Percentiles rank a stretch among this genome's conserved stretches.
phyloP scores from a whole-genome alignment of 345 rosid genomes.

The Triadica sebifera region DNA sequence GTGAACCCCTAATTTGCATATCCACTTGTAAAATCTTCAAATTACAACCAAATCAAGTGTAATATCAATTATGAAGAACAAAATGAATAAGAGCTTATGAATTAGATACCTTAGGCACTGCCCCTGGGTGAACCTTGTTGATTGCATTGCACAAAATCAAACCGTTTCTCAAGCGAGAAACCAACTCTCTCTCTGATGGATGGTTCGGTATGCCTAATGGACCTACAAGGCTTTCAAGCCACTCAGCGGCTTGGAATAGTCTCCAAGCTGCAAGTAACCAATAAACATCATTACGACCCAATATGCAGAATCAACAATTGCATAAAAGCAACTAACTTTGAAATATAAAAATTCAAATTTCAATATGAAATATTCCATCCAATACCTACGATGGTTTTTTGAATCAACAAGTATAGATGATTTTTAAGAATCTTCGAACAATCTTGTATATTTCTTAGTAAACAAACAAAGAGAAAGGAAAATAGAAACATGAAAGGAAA shows the following conservation, averaged over 20 bases:
- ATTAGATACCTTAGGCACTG: conserved; percentile 65
- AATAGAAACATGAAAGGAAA: not conserved
- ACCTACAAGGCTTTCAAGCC: conserved; percentile 75
- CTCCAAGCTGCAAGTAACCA: conserved; percentile 53
- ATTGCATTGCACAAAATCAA: conserved; percentile 72
- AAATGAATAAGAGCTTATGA: not conserved
- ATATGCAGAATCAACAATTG: not conserved
- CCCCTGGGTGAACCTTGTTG: conserved; percentile 79
- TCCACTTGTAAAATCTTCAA: no score
- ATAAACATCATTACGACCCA: not conserved
- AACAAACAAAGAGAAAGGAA: not conserved
- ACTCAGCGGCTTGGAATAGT: conserved; percentile 61
- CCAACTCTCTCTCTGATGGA: conserved; percentile 80
- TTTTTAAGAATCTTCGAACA: not conserved
- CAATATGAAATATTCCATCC: not conserved
- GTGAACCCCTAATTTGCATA: no score
- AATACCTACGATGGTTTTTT: not conserved
- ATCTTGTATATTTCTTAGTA: not conserved
- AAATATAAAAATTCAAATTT: not conserved
- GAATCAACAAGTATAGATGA: no score
- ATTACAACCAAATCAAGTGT: no score
- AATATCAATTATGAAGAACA: no score
- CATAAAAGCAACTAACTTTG: not conserved
- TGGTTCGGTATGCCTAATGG: conserved; percentile 53
- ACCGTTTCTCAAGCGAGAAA: conserved; percentile 91